These are phyloP conservation scores for Ophiostoma quercus DNA, from an alignment of 2,329 filamentous ascomycete genomes.

Conservation along the genomic window DNA sequence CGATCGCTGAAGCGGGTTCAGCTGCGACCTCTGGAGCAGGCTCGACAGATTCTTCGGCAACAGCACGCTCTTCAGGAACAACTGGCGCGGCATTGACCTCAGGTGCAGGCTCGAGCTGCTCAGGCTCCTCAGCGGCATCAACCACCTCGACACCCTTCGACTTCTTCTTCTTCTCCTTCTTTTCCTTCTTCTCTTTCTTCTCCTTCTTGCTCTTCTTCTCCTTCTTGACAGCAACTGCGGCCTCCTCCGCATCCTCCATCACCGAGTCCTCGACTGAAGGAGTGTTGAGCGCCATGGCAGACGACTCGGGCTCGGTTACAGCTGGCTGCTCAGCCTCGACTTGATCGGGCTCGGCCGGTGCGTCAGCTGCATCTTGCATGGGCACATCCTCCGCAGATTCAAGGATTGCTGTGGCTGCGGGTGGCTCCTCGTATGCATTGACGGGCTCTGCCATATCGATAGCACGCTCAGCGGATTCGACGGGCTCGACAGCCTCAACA, in stretches of 20 bases:
- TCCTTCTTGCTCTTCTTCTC: conserved; percentile 19
- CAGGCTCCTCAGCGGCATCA: not conserved
- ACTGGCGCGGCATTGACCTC: not conserved
- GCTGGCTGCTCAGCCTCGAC: not conserved
- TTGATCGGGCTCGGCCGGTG: not conserved
- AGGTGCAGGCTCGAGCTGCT: not conserved
- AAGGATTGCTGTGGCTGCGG: not conserved
- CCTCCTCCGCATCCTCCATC: not conserved
- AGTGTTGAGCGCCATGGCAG: not conserved
- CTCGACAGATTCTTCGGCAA: not conserved
- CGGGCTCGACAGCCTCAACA: not conserved
- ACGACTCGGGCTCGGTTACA: not conserved
- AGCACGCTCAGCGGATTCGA: not conserved
- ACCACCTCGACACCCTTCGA: not conserved
- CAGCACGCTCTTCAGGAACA: not conserved
- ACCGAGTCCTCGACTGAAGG: not conserved
- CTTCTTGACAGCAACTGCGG: not conserved
- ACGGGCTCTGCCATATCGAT: not conserved
- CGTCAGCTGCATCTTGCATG: not conserved
- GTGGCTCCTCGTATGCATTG: not conserved
- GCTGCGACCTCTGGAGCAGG: too few relatives aligned
- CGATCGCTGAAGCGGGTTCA: too few relatives aligned
- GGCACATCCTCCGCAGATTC: not conserved
- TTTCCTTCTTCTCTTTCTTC: conserved; percentile 12
- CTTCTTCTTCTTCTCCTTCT: conserved; percentile 15